Evolutionary conservation across 768 basidiomycete species (phyloP).

Genomic region (Cystoderma amianthinum): DNA sequence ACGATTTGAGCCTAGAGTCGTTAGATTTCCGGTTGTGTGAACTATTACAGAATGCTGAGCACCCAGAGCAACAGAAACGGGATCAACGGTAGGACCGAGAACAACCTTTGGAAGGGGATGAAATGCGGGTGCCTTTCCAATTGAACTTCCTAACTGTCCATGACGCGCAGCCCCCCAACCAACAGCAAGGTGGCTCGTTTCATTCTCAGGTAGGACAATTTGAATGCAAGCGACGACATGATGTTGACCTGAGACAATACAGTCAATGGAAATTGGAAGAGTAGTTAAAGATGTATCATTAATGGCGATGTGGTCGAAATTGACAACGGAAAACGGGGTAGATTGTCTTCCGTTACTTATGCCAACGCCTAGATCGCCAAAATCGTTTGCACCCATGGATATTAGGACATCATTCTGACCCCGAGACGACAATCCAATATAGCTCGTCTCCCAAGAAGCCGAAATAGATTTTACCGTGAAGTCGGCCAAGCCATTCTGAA

Average conservation of each 20-base stretch:
- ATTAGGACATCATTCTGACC: conserved; percentile 47
- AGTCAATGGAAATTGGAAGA: conserved; percentile 23
- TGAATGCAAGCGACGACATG: conserved; percentile 54
- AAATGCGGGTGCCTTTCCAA: conserved; percentile 18
- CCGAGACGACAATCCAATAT: conserved; percentile 48
- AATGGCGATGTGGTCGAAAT: conserved; percentile 30
- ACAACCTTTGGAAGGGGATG: conserved; percentile 28
- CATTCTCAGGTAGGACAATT: conserved; percentile 12
- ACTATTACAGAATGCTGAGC: conserved; percentile 43
- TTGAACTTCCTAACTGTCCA: conserved; percentile 64
- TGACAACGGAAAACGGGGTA: conserved; percentile 28
- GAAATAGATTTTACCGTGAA: conserved; percentile 46
- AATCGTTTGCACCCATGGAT: conserved; percentile 82
- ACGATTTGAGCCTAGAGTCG: conserved; percentile 60
- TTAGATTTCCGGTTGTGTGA: conserved; percentile 46
- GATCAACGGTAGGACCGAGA: conserved; percentile 17
- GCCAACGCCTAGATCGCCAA: conserved; percentile 70
- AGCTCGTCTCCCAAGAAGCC: conserved; percentile 82
- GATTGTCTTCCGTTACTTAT: conserved; percentile 8
- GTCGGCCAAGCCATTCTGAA: conserved; percentile 23
- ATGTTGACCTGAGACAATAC: conserved; percentile 60
- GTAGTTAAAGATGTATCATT: conserved; percentile 14
- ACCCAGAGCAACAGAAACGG: conserved; percentile 29
- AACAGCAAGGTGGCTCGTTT: conserved; percentile 23
- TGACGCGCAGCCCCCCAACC: conserved; percentile 88